Conservation (phyloP, 2,329 filamentous ascomycete species). For the Penicillium aurantiogriseum region DNA sequence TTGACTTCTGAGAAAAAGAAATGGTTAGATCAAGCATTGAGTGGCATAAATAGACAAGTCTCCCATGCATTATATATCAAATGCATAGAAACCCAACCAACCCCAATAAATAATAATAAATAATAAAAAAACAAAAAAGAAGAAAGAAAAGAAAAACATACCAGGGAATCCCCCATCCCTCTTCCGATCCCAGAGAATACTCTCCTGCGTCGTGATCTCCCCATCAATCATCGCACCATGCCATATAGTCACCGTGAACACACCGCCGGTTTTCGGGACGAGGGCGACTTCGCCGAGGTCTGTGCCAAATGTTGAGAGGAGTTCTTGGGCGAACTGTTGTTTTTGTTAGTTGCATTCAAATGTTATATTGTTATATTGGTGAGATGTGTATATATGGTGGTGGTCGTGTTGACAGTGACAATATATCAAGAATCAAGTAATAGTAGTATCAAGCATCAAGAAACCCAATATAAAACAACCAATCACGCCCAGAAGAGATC, state of each 20-base stretch:
- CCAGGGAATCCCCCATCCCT: slow-evolving; percentile 81
- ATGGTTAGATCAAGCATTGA: background rate
- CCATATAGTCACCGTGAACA: slow-evolving; percentile 71
- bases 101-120: background rate
- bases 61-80: background rate
- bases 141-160: slow-evolving; percentile 28
- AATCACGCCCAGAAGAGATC: background rate
- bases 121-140: background rate
- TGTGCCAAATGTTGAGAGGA: slow-evolving; percentile 86
- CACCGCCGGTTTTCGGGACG: slow-evolving; percentile 78
- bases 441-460: too few species aligned
- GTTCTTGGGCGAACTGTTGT: slow-evolving; percentile 81
- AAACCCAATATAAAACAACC: background rate
- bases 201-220: slow-evolving; percentile 43
- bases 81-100: background rate
- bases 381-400: background rate
- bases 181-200: slow-evolving; percentile 83
- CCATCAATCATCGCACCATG: slow-evolving; percentile 21
- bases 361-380: background rate
- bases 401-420: background rate
- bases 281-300: slow-evolving; percentile 83
- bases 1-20: slow-evolving; percentile 66
- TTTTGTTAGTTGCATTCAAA: background rate
- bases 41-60: too few species aligned
- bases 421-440: background rate